Percentiles rank a stretch among this genome's conserved stretches.
Evolutionary conservation across 441 rosid species (phyloP).

Genomic region (Cnidoscolus chayamansa): DNA sequence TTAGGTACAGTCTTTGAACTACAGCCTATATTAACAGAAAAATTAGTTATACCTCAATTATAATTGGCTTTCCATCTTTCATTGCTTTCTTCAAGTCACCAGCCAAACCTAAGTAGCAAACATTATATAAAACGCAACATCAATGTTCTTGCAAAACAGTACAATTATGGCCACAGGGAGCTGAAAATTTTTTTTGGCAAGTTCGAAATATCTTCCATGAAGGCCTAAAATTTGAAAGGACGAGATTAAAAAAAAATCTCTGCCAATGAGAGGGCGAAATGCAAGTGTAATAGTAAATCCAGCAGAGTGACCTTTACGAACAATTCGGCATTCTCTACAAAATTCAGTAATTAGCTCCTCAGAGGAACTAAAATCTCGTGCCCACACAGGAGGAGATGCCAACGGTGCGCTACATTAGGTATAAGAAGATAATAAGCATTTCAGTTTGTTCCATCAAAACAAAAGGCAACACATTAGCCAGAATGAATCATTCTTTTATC

Average conservation of each 20-base stretch:
- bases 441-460: slow-evolving; percentile 1
- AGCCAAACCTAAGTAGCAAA: slow-evolving; percentile 71
- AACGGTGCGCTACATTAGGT: slow-evolving; percentile 72
- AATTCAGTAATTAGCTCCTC: slow-evolving; percentile 91
- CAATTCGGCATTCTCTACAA: slow-evolving; percentile 96
- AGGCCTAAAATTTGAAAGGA: background rate
- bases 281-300: slow-evolving; percentile 13
- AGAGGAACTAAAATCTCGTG: slow-evolving; percentile 69
- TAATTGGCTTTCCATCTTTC: slow-evolving; percentile 99
- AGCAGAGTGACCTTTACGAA: slow-evolving; percentile 76
- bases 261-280: background rate
- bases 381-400: slow-evolving; percentile 94
- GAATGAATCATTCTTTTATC: slow-evolving; percentile 6
- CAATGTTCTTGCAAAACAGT: slow-evolving; percentile 12
- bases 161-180: background rate
- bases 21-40: slow-evolving; percentile 5
- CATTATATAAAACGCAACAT: slow-evolving; percentile 18
- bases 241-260: background rate
- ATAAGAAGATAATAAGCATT: slow-evolving; percentile 17
- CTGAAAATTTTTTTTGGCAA: background rate
- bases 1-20: background rate
- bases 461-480: background rate
- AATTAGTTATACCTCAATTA: slow-evolving; percentile 62
- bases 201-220: background rate
- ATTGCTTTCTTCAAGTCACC: slow-evolving; percentile 98